Evolutionary conservation across 179 eudicot genomes (phyloP).

Genomic region (Corrigiola litoralis): DNA sequence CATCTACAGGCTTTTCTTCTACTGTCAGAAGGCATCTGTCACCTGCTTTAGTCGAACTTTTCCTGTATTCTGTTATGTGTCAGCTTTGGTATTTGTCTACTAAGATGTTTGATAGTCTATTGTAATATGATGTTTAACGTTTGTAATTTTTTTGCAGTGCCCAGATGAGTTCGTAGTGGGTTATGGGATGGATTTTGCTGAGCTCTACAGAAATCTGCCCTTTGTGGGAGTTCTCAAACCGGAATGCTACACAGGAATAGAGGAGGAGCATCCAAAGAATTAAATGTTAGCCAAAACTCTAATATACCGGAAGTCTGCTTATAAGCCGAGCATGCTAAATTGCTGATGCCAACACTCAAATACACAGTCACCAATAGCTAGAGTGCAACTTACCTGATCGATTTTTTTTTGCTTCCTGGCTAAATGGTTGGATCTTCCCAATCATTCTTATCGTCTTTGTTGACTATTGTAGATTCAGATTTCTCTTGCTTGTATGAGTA

Average conservation of each 20-base stretch:
- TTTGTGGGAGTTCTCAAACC: conserved; percentile 86
- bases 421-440: too few relatives aligned
- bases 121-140: not conserved
- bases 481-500: too few relatives aligned
- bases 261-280: conserved; percentile 1
- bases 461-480: too few relatives aligned
- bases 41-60: not conserved
- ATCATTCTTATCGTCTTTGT: too few relatives aligned
- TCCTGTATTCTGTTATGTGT: not conserved
- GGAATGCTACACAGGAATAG: conserved; percentile 40
- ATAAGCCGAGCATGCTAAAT: too few relatives aligned
- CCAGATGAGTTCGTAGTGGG: conserved; percentile 84
- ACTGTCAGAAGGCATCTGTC: not conserved
- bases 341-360: too few relatives aligned
- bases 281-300: not conserved
- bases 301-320: not conserved
- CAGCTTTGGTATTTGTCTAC: not conserved
- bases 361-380: too few relatives aligned
- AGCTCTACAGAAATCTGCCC: conserved; percentile 80
- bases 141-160: conserved; percentile 43
- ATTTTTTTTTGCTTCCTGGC: too few relatives aligned
- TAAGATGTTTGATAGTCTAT: not conserved
- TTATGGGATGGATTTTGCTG: conserved; percentile 81
- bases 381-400: too few relatives aligned
- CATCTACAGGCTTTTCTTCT: too few relatives aligned